Evolutionary conservation across 2,329 filamentous ascomycete species (phyloP).

Genomic region (Aureobasidium namibiae): DNA sequence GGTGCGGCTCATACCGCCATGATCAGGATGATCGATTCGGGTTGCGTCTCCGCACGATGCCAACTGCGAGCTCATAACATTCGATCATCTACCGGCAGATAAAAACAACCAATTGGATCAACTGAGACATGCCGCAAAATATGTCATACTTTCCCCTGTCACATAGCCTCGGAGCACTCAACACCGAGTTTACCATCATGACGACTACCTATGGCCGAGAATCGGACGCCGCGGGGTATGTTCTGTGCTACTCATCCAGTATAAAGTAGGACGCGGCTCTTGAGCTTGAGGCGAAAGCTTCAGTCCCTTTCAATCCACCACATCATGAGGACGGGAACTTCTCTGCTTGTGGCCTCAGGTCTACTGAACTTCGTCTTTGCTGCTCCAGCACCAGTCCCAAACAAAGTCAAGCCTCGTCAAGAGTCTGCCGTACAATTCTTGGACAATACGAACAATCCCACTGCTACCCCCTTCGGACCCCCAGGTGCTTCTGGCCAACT

Average conservation of each 20-base stretch:
- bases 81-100: not conserved
- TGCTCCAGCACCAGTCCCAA: conserved; percentile 4
- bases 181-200: not conserved
- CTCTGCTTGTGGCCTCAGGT: not conserved
- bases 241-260: conserved; percentile 3
- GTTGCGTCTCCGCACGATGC: not conserved
- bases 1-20: not conserved
- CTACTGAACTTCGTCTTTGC: conserved; percentile 7
- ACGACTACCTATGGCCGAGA: not conserved
- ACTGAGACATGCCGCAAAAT: not conserved
- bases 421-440: conserved; percentile 4
- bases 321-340: not conserved
- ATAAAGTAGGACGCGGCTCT: not conserved
- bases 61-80: too few species aligned
- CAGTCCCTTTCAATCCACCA: not conserved
- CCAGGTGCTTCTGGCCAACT: conserved; percentile 29
- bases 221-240: conserved; percentile 1
- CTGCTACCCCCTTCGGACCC: conserved; percentile 22
- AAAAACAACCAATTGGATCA: not conserved
- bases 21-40: not conserved
- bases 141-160: not conserved
- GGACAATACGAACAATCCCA: conserved; percentile 5
- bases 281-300: not conserved
- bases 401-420: not conserved
- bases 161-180: not conserved